Conservation (phyloP, 176 grass and related monocot genomes). For the Juncus effusus region DNA sequence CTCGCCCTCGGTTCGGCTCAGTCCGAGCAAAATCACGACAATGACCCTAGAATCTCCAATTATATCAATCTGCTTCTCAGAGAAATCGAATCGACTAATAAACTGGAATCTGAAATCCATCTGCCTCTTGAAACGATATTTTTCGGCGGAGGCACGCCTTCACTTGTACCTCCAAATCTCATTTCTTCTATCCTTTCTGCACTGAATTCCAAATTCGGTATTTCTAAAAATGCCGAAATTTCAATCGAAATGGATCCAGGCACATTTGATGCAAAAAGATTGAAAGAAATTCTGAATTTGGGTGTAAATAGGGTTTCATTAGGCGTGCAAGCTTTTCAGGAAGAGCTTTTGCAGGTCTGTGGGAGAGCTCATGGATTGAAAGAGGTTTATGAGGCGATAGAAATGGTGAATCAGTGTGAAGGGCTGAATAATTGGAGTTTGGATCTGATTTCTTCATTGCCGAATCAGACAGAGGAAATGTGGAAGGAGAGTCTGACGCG, state of each 20-base stretch:
- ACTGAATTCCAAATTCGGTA: conserved; percentile 46
- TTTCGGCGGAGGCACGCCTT: conserved; percentile 78
- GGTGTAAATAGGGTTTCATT: conserved; percentile 88
- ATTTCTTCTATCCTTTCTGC: conserved; percentile 53
- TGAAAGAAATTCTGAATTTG: conserved; percentile 45
- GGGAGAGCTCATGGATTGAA: conserved; percentile 63
- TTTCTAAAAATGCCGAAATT: conserved; percentile 50
- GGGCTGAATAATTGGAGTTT: conserved; percentile 85
- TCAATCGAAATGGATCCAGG: conserved; percentile 91
- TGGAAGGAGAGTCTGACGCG: conserved; percentile 80
- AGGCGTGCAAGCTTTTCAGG: conserved; percentile 77
- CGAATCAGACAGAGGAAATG: conserved; percentile 71
- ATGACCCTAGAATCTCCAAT: conserved; percentile 66
- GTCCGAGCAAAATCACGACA: conserved; percentile 11
- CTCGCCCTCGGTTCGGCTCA: conserved; percentile 58
- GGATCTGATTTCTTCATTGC: conserved; percentile 86
- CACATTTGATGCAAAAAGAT: conserved; percentile 51
- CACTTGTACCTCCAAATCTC: conserved; percentile 62
- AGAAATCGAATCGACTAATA: conserved; percentile 51
- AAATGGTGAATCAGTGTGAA: conserved; percentile 41
- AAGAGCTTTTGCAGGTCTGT: conserved; percentile 59
- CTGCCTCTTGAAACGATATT: conserved; percentile 70
- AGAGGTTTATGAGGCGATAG: conserved; percentile 72
- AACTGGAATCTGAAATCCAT: conserved; percentile 29
- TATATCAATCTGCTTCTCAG: conserved; percentile 70